Evolutionary conservation across 805 yeast genomes (phyloP).

Genomic region (Scheffersomyces coipomensis): DNA sequence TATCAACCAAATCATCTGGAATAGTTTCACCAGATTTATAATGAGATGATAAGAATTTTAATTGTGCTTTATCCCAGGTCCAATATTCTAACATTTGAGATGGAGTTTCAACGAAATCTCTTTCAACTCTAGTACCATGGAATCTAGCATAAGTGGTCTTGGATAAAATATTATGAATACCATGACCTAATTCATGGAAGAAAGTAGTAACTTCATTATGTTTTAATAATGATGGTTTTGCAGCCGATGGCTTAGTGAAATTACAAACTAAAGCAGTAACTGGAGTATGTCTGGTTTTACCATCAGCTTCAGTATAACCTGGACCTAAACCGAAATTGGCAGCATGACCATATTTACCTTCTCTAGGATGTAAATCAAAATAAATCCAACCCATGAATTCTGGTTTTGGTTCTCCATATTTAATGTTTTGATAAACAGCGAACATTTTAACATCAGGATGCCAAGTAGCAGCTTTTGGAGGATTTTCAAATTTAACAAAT

Average conservation of each 20-base stretch:
- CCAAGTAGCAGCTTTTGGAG: slow-evolving; percentile 54
- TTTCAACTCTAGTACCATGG: slow-evolving; percentile 73
- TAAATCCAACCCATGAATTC: slow-evolving; percentile 76
- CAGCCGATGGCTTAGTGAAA: slow-evolving; percentile 70
- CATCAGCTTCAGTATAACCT: slow-evolving; percentile 52
- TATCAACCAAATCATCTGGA: slow-evolving; percentile 54
- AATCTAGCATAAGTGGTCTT: slow-evolving; percentile 63
- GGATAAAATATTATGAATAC: slow-evolving; percentile 76
- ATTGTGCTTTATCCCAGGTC: slow-evolving; percentile 73
- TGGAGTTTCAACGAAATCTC: slow-evolving; percentile 92
- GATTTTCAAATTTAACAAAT: slow-evolving; percentile 51
- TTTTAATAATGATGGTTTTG: slow-evolving; percentile 71
- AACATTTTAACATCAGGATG: slow-evolving; percentile 75
- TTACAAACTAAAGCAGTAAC: slow-evolving; percentile 81
- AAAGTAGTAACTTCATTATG: slow-evolving; percentile 80
- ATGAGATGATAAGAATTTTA: slow-evolving; percentile 62
- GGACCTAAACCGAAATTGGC: slow-evolving; percentile 74
- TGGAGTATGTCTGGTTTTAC: slow-evolving; percentile 53
- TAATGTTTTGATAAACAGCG: slow-evolving; percentile 65
- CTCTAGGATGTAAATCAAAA: slow-evolving; percentile 82
- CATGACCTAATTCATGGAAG: slow-evolving; percentile 90
- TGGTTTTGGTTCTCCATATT: slow-evolving; percentile 32
- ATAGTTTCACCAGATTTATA: slow-evolving; percentile 60
- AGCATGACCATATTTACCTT: slow-evolving; percentile 86
- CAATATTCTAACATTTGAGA: slow-evolving; percentile 87